A percentile compares a stretch with the other conserved stretches of the same genome.
Conservation (phyloP, 768 basidiomycete species). For the Pseudohyphozyma bogoriensis region DNA sequence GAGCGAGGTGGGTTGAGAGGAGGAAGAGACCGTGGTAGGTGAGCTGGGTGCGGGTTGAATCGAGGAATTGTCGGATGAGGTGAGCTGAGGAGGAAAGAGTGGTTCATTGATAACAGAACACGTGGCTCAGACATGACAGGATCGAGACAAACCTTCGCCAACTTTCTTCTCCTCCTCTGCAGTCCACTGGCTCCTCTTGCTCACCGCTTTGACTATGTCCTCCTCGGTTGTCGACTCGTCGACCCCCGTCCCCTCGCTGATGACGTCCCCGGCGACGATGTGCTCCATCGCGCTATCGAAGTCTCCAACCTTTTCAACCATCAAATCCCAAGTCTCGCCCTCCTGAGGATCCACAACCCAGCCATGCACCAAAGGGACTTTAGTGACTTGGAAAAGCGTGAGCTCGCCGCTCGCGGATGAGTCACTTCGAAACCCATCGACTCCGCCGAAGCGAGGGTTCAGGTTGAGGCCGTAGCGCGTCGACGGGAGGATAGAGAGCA, state of each 20-base stretch:
- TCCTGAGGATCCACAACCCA: conserved; percentile 47
- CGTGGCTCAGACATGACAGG: too few species aligned
- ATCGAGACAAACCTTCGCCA: conserved; percentile 59
- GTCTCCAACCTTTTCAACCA: conserved; percentile 39
- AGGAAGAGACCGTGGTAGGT: conserved; percentile 81
- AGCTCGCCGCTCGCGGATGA: conserved; percentile 52
- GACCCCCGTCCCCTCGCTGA: conserved; percentile 44
- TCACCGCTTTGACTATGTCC: conserved; percentile 14
- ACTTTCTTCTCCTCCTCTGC: conserved; percentile 55
- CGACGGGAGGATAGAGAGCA: conserved; percentile 62
- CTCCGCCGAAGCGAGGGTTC: conserved; percentile 63
- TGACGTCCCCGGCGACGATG: conserved; percentile 66
- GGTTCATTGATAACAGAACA: neutral
- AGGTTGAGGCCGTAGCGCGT: conserved; percentile 82
- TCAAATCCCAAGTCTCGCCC: conserved; percentile 29
- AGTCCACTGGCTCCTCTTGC: conserved; percentile 39
- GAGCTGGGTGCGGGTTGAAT: conserved; percentile 64
- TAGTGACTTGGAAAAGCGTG: conserved; percentile 70
- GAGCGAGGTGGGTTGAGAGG: conserved; percentile 48
- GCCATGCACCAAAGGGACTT: conserved; percentile 73
- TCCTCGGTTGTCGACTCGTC: conserved; percentile 21
- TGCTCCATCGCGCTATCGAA: conserved; percentile 65
- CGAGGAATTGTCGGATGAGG: conserved; percentile 51
- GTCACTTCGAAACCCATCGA: conserved; percentile 37
- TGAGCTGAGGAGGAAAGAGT: conserved; percentile 47